Evolutionary conservation across 345 rosid genomes (phyloP).

Genomic region (Carallia pectinifolia): DNA sequence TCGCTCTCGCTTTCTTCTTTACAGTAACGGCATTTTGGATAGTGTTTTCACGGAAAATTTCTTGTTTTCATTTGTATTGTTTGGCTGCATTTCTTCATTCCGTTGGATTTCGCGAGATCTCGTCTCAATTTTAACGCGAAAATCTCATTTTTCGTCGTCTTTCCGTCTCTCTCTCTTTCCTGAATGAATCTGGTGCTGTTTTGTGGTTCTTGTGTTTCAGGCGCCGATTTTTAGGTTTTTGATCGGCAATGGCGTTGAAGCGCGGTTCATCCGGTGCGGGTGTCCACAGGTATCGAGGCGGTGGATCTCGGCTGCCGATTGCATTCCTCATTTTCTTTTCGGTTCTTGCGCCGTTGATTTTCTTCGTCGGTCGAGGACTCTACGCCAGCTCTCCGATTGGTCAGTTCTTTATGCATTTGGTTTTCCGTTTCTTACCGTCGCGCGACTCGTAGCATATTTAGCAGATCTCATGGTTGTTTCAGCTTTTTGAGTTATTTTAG

Average conservation of each 20-base stretch:
- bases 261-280: conserved; percentile 49
- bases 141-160: not conserved
- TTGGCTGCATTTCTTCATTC: not conserved
- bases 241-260: conserved; percentile 62
- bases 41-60: too few species aligned
- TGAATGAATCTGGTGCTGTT: conserved; percentile 8
- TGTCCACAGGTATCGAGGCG: conserved; percentile 40
- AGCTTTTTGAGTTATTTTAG: not conserved
- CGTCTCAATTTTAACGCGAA: conserved; percentile 19
- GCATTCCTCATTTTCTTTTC: conserved; percentile 50
- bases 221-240: conserved; percentile 18
- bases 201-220: conserved; percentile 11
- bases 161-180: not conserved
- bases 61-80: too few species aligned
- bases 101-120: conserved; percentile 29
- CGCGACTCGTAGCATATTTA: not conserved
- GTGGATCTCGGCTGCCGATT: conserved; percentile 61
- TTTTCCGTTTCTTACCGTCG: not conserved
- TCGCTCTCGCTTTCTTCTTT: too few species aligned
- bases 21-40: too few species aligned
- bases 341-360: conserved; percentile 57
- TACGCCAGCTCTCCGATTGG: conserved; percentile 43
- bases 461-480: not conserved
- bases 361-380: conserved; percentile 74
- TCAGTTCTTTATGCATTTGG: conserved; percentile 23